Conservation (phyloP, 768 basidiomycete species). For the Stropharia rugosoannulata region DNA sequence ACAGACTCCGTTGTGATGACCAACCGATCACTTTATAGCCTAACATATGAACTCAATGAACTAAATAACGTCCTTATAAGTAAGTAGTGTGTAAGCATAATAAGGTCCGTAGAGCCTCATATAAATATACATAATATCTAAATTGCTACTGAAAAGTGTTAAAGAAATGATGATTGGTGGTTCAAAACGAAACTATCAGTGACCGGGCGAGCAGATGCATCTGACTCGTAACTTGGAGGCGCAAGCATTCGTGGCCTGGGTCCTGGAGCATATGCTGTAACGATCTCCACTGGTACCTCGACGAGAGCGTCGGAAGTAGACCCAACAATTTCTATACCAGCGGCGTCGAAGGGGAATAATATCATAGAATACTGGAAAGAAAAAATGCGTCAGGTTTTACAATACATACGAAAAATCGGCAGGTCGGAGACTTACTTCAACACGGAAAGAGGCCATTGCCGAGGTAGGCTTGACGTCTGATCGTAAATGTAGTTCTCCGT, state of each 20-base stretch:
- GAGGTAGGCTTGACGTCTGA: constrained; percentile 35
- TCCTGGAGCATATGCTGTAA: constrained; percentile 27
- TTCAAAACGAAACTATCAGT: not conserved
- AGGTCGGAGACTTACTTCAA: constrained; percentile 28
- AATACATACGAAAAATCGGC: not conserved
- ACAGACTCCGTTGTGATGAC: no score
- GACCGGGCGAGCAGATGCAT: not conserved
- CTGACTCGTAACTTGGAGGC: constrained; percentile 26
- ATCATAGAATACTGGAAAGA: constrained; percentile 32
- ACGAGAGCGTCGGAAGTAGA: constrained; percentile 18
- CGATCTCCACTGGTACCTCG: constrained; percentile 31
- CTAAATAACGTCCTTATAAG: not conserved
- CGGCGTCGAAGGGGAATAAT: constrained; percentile 34
- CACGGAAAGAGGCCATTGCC: constrained; percentile 34
- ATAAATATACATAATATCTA: not conserved
- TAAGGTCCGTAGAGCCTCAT: not conserved
- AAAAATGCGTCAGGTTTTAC: constrained; percentile 12
- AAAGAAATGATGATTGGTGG: not conserved
- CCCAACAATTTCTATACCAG: constrained; percentile 24
- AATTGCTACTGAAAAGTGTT: not conserved
- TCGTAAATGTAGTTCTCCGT: constrained; percentile 37
- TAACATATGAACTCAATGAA: no score
- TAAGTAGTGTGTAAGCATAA: not conserved
- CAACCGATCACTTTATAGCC: no score
- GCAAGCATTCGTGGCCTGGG: constrained; percentile 28